Percentiles rank a stretch among this genome's conserved stretches.
Conservation (phyloP, 257 asterid genomes). For the Perilla frutescens region DNA sequence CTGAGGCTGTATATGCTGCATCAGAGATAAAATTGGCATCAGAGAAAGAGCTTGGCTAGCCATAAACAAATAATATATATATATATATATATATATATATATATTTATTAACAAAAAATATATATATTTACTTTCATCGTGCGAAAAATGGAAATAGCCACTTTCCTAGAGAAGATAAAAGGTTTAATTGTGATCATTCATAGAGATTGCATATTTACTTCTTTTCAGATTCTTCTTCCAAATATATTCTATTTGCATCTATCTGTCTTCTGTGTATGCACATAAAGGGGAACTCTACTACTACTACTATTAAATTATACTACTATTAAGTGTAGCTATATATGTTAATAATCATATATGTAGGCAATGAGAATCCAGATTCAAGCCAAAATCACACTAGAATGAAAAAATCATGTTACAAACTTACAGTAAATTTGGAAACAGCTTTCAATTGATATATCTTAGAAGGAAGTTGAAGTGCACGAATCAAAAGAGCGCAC, state of each 20-base stretch:
- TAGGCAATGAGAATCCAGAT: not conserved
- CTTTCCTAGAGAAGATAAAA: not conserved
- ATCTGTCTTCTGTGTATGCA: not conserved
- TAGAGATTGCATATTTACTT: not conserved
- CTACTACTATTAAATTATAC: too few relatives aligned
- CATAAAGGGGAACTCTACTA: not conserved
- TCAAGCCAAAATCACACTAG: not conserved
- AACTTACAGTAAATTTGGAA: slow-evolving; percentile 27
- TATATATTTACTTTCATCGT: too few relatives aligned
- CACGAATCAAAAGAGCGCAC: slow-evolving; percentile 65
- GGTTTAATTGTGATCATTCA: not conserved
- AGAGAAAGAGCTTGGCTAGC: not conserved
- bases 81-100: too few relatives aligned
- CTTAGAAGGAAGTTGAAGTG: slow-evolving; percentile 61
- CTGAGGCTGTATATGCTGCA: slow-evolving; percentile 76
- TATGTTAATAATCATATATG: not conserved
- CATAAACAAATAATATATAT: too few relatives aligned
- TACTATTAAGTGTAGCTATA: slow-evolving; percentile 4
- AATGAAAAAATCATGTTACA: slow-evolving; percentile 16
- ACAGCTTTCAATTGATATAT: slow-evolving; percentile 69
- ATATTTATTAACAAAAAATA: too few relatives aligned
- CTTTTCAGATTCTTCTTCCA: not conserved
- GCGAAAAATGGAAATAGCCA: not conserved
- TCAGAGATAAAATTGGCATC: slow-evolving; percentile 23
- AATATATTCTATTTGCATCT: not conserved